Conservation (phyloP, 495 filamentous ascomycete genomes). For the Letharia lupina region DNA sequence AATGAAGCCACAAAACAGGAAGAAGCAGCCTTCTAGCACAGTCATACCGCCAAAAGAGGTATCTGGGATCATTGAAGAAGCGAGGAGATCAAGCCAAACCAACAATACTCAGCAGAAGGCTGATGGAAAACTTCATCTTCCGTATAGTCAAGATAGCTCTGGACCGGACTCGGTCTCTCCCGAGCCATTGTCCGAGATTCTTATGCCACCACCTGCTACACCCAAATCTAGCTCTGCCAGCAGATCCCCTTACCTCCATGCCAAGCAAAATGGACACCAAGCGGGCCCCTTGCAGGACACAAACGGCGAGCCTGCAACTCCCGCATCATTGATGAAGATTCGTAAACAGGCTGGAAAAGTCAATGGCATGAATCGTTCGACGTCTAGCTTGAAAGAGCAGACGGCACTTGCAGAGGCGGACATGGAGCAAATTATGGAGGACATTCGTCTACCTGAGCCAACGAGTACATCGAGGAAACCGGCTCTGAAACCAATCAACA, state of each 20-base stretch:
- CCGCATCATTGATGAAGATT: constrained; percentile 76
- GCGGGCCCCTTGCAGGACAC: constrained; percentile 15
- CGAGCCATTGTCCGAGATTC: constrained; percentile 56
- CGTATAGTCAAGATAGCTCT: constrained; percentile 50
- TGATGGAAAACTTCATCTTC: constrained; percentile 34
- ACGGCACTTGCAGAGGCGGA: constrained; percentile 28
- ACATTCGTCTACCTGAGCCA: constrained; percentile 56
- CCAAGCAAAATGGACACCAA: constrained; percentile 29
- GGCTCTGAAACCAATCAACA: constrained; percentile 23
- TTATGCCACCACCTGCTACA: constrained; percentile 64
- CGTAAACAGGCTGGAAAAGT: constrained; percentile 36
- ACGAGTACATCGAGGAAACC: constrained; percentile 36
- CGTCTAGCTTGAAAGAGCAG: constrained; percentile 34
- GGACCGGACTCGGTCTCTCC: constrained; percentile 63
- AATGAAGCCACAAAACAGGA: constrained; percentile 59
- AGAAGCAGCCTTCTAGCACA: constrained; percentile 49
- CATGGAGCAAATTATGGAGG: constrained; percentile 56
- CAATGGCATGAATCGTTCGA: constrained; percentile 21
- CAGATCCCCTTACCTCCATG: constrained; percentile 47
- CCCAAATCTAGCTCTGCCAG: constrained; percentile 41
- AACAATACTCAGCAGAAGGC: constrained; percentile 28
- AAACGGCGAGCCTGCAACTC: constrained; percentile 56
- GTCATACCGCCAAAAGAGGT: constrained; percentile 48
- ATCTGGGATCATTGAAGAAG: constrained; percentile 39
- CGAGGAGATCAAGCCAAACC: constrained; percentile 28